Evolutionary conservation across 495 filamentous ascomycete genomes (phyloP).

Genomic region (Penicillium salamii): DNA sequence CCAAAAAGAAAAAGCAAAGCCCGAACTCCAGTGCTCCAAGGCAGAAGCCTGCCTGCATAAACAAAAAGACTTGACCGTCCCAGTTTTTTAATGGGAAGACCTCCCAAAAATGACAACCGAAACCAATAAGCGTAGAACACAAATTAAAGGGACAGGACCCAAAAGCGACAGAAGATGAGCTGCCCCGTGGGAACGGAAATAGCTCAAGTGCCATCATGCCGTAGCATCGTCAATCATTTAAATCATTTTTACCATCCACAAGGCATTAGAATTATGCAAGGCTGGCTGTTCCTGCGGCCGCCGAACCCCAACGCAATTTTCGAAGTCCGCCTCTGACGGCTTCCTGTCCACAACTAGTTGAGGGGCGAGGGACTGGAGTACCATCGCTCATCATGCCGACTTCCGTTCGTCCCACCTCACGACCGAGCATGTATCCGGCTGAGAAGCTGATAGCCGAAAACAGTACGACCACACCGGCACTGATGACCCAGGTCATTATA

Average conservation of each 20-base stretch:
- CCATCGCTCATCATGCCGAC: slow-evolving; percentile 37
- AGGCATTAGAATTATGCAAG: slow-evolving; percentile 23
- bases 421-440: slow-evolving; percentile 85
- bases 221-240: slow-evolving; percentile 1
- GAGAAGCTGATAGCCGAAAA: slow-evolving; percentile 91
- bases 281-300: slow-evolving; percentile 35
- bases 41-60: not conserved
- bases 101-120: not conserved
- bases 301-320: slow-evolving; percentile 43
- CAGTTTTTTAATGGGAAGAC: not conserved
- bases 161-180: not conserved
- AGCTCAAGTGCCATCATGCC: not conserved
- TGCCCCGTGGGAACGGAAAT: not conserved
- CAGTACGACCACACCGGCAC: slow-evolving; percentile 87
- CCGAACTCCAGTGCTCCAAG: slow-evolving; percentile 1
- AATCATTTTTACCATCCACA: slow-evolving; percentile 1
- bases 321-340: slow-evolving; percentile 42
- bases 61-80: not conserved
- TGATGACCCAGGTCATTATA: slow-evolving; percentile 86
- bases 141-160: not conserved
- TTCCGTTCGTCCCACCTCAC: slow-evolving; percentile 74
- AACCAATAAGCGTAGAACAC: not conserved
- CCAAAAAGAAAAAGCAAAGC: not conserved
- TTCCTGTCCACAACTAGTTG: slow-evolving; percentile 41
- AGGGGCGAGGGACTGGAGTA: slow-evolving; percentile 29